A percentile compares a stretch with the other conserved stretches of the same genome.
Evolutionary conservation across 371 early-diverging fungal genomes (phyloP).

Genomic region (Mycotypha africana): DNA sequence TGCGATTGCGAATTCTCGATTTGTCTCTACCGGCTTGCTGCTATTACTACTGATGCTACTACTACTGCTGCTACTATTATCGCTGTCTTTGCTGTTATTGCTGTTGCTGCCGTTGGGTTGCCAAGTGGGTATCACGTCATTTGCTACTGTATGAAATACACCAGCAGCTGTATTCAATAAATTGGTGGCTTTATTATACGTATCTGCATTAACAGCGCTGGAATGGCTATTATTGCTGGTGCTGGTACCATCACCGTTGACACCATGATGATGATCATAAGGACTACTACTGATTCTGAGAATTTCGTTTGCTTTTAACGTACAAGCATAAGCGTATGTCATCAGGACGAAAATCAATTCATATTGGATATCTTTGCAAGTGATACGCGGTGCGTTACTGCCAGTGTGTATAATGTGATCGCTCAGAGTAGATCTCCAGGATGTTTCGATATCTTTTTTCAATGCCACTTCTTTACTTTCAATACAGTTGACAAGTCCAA

Average conservation of each 20-base stretch:
- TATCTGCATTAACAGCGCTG: not conserved
- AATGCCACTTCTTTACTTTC: constrained; percentile 42
- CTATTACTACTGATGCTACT: too few relatives aligned
- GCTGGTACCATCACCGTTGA: too few relatives aligned
- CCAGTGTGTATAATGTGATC: constrained; percentile 46
- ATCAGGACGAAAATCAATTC: constrained; percentile 57
- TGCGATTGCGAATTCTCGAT: constrained; percentile 38
- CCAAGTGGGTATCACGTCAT: constrained; percentile 51
- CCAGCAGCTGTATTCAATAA: constrained; percentile 53
- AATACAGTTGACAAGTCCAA: constrained; percentile 48
- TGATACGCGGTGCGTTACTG: constrained; percentile 55
- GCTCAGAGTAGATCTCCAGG: constrained; percentile 59
- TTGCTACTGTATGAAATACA: constrained; percentile 50
- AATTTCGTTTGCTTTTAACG: constrained; percentile 30
- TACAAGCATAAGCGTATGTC: constrained; percentile 52
- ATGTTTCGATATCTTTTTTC: constrained; percentile 45
- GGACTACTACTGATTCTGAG: too few relatives aligned
- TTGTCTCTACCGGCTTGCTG: constrained; percentile 38
- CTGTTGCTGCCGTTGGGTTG: too few relatives aligned
- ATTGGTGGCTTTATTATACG: constrained; percentile 46
- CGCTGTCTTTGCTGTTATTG: too few relatives aligned
- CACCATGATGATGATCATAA: too few relatives aligned
- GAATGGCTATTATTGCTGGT: too few relatives aligned
- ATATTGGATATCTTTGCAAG: constrained; percentile 49
- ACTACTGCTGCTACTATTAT: too few relatives aligned